Percentiles rank a stretch among this genome's conserved stretches.
phyloP scores from a whole-genome alignment of 2,329 filamentous ascomycete species.

The Drechslerella coelobrocha region DNA sequence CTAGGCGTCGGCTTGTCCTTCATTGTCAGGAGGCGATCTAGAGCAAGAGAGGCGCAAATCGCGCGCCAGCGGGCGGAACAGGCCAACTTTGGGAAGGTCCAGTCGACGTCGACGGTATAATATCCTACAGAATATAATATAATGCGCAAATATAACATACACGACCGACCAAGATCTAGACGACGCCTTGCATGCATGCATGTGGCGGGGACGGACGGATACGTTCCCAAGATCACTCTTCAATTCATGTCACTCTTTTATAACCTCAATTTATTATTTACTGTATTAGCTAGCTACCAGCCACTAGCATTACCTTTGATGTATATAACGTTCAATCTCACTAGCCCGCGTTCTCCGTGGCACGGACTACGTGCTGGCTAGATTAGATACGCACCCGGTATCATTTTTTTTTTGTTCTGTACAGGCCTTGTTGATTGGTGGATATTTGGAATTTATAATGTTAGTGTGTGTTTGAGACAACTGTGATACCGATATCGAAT shows the following conservation, averaged over 20 bases:
- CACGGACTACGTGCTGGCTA: conserved; percentile 1
- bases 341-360: too few relatives aligned
- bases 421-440: neutral
- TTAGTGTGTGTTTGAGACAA: too few relatives aligned
- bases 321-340: neutral
- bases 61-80: conserved; percentile 36
- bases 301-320: neutral
- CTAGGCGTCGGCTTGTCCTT: conserved; percentile 25
- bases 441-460: too few relatives aligned
- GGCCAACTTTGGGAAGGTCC: conserved; percentile 28
- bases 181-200: neutral
- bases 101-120: conserved; percentile 1
- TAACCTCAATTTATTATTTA: neutral
- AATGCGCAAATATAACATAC: neutral
- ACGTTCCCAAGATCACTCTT: neutral
- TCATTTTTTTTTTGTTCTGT: too few relatives aligned
- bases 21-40: conserved; percentile 24
- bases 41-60: conserved; percentile 15
- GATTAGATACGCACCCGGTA: neutral
- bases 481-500: too few relatives aligned
- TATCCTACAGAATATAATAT: neutral
- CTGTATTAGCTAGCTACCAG: neutral
- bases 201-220: neutral
- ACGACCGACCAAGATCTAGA: too few relatives aligned
- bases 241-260: conserved; percentile 4